These are phyloP conservation scores for Tolypocladium endophyticum DNA, from an alignment of 2,329 filamentous ascomycete genomes.

Conservation along the genomic window DNA sequence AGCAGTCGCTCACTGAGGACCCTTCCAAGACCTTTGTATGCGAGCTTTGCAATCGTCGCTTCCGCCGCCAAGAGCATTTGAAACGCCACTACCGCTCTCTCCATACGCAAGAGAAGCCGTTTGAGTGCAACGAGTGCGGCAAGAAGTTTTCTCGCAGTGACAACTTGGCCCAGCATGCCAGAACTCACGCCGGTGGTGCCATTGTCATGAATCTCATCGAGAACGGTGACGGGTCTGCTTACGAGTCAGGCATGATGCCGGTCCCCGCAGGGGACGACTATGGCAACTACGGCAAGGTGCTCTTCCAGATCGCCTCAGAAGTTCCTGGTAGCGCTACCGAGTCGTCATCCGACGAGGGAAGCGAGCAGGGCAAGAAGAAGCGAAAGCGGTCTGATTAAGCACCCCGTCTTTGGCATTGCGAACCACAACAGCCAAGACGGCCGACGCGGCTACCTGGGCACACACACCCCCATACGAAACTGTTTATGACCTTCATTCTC, in stretches of 20 bases:
- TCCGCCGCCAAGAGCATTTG: slow-evolving; percentile 95
- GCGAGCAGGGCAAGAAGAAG: slow-evolving; percentile 41
- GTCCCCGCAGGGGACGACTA: slow-evolving; percentile 48
- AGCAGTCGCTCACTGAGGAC: slow-evolving; percentile 96
- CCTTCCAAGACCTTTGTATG: slow-evolving; percentile 98
- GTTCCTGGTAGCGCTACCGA: slow-evolving; percentile 56
- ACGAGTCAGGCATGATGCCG: slow-evolving; percentile 32
- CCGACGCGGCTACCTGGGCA: not conserved
- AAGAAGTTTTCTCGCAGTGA: slow-evolving; percentile 99
- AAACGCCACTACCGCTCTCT: slow-evolving; percentile 98
- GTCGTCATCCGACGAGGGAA: slow-evolving; percentile 42
- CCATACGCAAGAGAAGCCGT: slow-evolving; percentile 97
- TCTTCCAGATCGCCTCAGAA: slow-evolving; percentile 72
- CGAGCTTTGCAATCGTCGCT: slow-evolving; percentile 89
- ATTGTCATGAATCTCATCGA: slow-evolving; percentile 86
- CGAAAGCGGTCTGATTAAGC: slow-evolving; percentile 66
- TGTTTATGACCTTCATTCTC: slow-evolving; percentile 6
- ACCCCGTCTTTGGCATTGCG: not conserved
- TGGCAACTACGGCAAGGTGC: slow-evolving; percentile 59
- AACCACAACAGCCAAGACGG: not conserved
- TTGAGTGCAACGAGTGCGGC: slow-evolving; percentile 92
- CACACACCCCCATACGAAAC: slow-evolving; percentile 4
- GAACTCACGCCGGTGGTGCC: slow-evolving; percentile 83
- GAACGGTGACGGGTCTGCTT: slow-evolving; percentile 44
- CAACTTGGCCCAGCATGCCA: slow-evolving; percentile 91